Percentiles rank a stretch among this genome's conserved stretches.
phyloP scores from a whole-genome alignment of 306 rosid genomes.

The Gastrolobium villosum region DNA sequence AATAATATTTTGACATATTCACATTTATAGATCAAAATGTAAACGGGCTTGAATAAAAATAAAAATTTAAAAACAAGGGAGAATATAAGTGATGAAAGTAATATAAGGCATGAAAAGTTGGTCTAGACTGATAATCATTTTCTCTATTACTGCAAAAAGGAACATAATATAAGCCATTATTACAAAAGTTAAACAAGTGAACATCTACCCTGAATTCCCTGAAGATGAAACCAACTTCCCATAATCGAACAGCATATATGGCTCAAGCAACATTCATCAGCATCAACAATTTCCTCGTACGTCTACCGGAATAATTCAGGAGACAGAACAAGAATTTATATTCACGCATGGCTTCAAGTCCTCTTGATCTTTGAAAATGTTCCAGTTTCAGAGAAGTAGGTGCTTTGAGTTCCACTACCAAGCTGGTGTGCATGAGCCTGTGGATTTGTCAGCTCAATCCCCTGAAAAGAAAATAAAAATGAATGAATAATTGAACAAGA shows the following conservation, averaged over 20 bases:
- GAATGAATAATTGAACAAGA: not conserved
- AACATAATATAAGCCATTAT: not conserved
- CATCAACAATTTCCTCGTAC: not conserved
- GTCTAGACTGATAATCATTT: conserved; percentile 18
- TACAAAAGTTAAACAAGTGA: conserved; percentile 29
- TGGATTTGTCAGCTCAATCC: conserved; percentile 94
- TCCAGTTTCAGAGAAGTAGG: conserved; percentile 87
- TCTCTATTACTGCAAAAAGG: not conserved
- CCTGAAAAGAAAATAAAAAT: conserved; percentile 61
- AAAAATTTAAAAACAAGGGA: too few species aligned
- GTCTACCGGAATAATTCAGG: conserved; percentile 30
- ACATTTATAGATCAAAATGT: too few species aligned
- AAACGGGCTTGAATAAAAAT: too few species aligned
- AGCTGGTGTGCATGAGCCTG: conserved; percentile 91
- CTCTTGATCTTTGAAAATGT: conserved; percentile 82
- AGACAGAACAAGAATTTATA: conserved; percentile 6
- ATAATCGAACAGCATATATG: not conserved
- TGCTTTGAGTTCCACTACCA: conserved; percentile 85
- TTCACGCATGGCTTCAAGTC: conserved; percentile 51
- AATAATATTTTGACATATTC: too few species aligned
- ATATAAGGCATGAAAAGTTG: not conserved
- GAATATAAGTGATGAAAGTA: too few species aligned
- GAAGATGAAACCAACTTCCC: conserved; percentile 29
- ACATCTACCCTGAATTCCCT: not conserved
- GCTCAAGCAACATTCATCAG: conserved; percentile 18